These are phyloP conservation scores for Gypsophila paniculata DNA, from an alignment of 179 eudicot genomes.

Conservation along the genomic window DNA sequence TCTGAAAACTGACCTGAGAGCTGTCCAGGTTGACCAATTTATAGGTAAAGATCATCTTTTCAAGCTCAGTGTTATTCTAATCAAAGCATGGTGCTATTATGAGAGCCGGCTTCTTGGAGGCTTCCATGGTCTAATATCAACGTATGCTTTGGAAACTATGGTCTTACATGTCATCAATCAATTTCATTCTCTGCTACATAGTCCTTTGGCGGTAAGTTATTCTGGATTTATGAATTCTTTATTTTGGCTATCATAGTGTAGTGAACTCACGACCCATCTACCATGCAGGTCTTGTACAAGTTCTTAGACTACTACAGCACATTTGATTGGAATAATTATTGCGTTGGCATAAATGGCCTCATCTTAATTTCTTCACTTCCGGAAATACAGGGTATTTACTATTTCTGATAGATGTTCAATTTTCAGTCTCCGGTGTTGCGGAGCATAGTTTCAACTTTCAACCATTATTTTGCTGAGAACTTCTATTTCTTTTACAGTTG, in stretches of 20 bases:
- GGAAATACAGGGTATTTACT: constrained; percentile 36
- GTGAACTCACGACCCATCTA: constrained; percentile 1
- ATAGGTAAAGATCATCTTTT: constrained; percentile 49
- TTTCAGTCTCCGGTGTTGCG: background rate
- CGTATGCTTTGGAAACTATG: constrained; percentile 56
- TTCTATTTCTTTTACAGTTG: constrained; percentile 25
- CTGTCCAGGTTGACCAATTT: constrained; percentile 39
- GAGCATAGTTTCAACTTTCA: background rate
- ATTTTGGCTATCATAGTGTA: background rate
- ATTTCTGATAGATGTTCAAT: background rate
- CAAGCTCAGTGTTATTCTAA: constrained; percentile 53
- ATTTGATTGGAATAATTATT: constrained; percentile 51
- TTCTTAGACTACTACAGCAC: constrained; percentile 47
- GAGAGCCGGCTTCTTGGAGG: constrained; percentile 60
- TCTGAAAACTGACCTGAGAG: constrained; percentile 19
- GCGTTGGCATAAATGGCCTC: constrained; percentile 44
- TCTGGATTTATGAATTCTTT: background rate
- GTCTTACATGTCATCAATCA: constrained; percentile 49
- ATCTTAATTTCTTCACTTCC: constrained; percentile 44
- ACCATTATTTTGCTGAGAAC: constrained; percentile 14
- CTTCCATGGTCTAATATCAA: constrained; percentile 45
- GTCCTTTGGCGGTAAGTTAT: constrained; percentile 43
- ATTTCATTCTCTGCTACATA: constrained; percentile 33
- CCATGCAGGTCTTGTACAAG: constrained; percentile 46
- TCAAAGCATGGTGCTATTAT: constrained; percentile 65